phyloP scores from a whole-genome alignment of 2,329 filamentous ascomycete genomes.

The Fusarium pseudograminearum region DNA sequence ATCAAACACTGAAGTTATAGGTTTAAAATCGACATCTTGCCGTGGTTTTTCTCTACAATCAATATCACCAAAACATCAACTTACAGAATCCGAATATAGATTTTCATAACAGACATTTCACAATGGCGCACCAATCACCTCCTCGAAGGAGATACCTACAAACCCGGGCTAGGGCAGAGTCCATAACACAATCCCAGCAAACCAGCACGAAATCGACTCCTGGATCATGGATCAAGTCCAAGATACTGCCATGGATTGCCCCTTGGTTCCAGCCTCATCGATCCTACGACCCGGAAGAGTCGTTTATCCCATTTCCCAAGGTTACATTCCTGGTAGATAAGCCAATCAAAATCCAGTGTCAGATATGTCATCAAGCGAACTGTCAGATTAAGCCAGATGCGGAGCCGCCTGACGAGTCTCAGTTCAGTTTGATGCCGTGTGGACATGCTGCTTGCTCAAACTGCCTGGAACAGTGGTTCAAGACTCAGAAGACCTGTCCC shows the following conservation, averaged over 20 bases:
- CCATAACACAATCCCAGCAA: neutral
- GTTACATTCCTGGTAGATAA: conserved; percentile 47
- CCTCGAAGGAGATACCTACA: conserved; percentile 22
- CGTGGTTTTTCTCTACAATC: neutral
- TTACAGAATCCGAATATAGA: neutral
- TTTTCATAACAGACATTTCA: neutral
- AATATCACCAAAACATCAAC: neutral
- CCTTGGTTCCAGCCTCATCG: conserved; percentile 39
- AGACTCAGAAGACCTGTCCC: conserved; percentile 47
- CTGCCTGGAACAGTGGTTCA: conserved; percentile 50
- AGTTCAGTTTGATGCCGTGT: conserved; percentile 52
- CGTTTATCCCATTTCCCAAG: conserved; percentile 47
- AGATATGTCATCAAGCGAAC: conserved; percentile 44
- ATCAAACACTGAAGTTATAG: neutral
- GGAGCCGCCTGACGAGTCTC: conserved; percentile 27
- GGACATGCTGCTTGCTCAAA: conserved; percentile 51
- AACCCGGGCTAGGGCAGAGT: conserved; percentile 13
- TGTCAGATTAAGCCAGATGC: conserved; percentile 36
- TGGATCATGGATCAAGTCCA: conserved; percentile 23
- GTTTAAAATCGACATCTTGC: neutral
- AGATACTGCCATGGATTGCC: conserved; percentile 16
- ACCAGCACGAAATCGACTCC: neutral
- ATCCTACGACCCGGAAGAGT: conserved; percentile 34
- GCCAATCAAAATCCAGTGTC: conserved; percentile 42
- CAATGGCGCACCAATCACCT: conserved; percentile 6